phyloP scores from a whole-genome alignment of 306 rosid species.

The Sicyos baderoa region DNA sequence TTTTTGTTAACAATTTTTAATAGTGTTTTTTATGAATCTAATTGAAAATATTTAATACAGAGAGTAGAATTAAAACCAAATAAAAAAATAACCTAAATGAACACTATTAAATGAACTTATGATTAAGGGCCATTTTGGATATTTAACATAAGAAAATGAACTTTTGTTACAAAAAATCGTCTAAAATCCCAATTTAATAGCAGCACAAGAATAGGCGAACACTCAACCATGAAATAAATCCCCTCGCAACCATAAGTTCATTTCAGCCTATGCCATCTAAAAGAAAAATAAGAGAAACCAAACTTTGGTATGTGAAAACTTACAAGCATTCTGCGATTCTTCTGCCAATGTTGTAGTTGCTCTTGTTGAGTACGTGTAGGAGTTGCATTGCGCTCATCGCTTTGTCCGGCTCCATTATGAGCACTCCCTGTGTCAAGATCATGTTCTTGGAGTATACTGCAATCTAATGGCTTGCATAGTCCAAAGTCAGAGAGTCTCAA shows the following conservation, averaged over 20 bases:
- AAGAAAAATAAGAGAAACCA: constrained; percentile 12
- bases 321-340: constrained; percentile 92
- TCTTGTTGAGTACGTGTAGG: constrained; percentile 91
- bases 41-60: background rate
- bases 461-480: constrained; percentile 94
- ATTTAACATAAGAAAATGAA: constrained; percentile 8
- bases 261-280: background rate
- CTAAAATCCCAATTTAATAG: background rate
- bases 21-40: background rate
- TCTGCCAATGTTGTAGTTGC: constrained; percentile 92
- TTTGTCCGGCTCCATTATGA: constrained; percentile 49
- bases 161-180: background rate
- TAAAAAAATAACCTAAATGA: too few species aligned
- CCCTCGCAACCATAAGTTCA: background rate
- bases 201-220: background rate
- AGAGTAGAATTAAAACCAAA: background rate
- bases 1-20: background rate
- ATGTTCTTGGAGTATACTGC: constrained; percentile 66
- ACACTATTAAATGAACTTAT: too few species aligned
- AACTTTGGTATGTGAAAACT: constrained; percentile 19
- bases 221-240: constrained; percentile 3
- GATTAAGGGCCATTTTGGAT: background rate
- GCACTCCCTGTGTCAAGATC: constrained; percentile 58
- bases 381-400: constrained; percentile 44
- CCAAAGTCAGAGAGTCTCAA: constrained; percentile 94